Evolutionary conservation across 2,329 filamentous ascomycete genomes (phyloP).

Genomic region (Claviceps africana): DNA sequence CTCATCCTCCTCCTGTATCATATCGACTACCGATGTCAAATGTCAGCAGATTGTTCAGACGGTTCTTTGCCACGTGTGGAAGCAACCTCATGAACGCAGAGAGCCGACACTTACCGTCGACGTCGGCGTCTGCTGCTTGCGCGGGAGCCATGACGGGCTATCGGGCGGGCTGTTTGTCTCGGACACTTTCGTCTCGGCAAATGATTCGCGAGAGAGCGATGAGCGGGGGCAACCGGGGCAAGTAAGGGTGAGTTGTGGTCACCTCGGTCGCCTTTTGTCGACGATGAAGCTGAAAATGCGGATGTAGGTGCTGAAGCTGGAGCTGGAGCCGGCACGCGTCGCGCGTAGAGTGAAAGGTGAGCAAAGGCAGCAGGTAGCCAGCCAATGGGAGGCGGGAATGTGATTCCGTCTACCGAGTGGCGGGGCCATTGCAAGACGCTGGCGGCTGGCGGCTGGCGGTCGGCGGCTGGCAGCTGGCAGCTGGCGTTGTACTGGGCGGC

Average conservation of each 20-base stretch:
- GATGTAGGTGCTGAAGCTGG: not conserved
- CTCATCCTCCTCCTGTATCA: conserved; percentile 52
- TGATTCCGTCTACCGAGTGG: not conserved
- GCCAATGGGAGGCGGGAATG: not conserved
- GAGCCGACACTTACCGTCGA: conserved; percentile 18
- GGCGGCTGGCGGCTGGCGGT: not conserved
- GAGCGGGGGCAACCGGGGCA: too few relatives aligned
- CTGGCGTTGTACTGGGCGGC: too few relatives aligned
- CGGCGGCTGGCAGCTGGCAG: not conserved
- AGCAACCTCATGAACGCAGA: not conserved
- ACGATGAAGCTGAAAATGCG: conserved; percentile 5
- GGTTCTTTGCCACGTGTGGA: not conserved
- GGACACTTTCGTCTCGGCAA: not conserved
- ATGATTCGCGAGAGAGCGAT: not conserved
- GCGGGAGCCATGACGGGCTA: conserved; percentile 20
- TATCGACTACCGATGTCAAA: conserved; percentile 17
- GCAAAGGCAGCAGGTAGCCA: not conserved
- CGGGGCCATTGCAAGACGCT: not conserved
- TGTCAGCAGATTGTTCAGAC: conserved; percentile 2
- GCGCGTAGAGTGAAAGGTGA: conserved; percentile 20
- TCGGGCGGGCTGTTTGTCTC: not conserved
- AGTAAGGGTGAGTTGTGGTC: not conserved
- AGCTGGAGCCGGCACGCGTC: conserved; percentile 17
- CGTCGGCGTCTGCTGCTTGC: conserved; percentile 21
- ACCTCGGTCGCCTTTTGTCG: conserved; percentile 15